These are phyloP conservation scores for Candida germanica DNA, from an alignment of 805 yeast genomes.

Conservation along the genomic window DNA sequence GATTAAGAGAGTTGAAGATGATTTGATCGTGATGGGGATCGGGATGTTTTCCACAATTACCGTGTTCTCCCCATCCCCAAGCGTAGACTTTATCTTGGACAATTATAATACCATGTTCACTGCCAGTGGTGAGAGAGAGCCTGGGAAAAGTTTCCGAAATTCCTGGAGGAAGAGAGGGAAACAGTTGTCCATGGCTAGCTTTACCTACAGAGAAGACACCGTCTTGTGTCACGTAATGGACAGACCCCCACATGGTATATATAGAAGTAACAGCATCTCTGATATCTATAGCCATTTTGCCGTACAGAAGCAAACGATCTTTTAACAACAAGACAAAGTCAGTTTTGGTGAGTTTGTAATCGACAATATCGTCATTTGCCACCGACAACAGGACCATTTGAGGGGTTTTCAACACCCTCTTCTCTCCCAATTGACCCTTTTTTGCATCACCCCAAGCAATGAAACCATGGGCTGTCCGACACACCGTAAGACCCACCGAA, in stretches of 20 bases:
- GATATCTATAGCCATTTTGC: conserved; percentile 13
- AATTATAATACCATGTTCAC: conserved; percentile 76
- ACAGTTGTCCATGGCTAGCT: conserved; percentile 68
- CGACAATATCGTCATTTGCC: not conserved
- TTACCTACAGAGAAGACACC: conserved; percentile 60
- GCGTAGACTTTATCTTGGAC: conserved; percentile 44
- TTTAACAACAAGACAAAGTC: conserved; percentile 3
- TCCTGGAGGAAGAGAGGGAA: conserved; percentile 19
- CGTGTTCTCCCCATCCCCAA: conserved; percentile 99
- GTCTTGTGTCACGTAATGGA: conserved; percentile 43
- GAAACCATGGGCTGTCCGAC: conserved; percentile 40
- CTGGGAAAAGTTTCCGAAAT: conserved; percentile 3
- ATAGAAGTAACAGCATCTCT: conserved; percentile 5
- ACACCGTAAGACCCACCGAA: conserved; percentile 47
- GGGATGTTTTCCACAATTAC: conserved; percentile 68
- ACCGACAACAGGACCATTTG: not conserved
- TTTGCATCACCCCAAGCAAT: conserved; percentile 71
- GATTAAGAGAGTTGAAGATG: conserved; percentile 36
- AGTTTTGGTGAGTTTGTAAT: conserved; percentile 19
- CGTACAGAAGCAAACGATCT: conserved; percentile 15
- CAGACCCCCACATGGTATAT: conserved; percentile 74
- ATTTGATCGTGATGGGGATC: conserved; percentile 20
- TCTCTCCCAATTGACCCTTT: conserved; percentile 48
- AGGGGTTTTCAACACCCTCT: conserved; percentile 11
- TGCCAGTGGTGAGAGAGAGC: conserved; percentile 50